Evolutionary conservation across 108 stramenopile genomes (phyloP).

Genomic region (Cyclotella atomus): DNA sequence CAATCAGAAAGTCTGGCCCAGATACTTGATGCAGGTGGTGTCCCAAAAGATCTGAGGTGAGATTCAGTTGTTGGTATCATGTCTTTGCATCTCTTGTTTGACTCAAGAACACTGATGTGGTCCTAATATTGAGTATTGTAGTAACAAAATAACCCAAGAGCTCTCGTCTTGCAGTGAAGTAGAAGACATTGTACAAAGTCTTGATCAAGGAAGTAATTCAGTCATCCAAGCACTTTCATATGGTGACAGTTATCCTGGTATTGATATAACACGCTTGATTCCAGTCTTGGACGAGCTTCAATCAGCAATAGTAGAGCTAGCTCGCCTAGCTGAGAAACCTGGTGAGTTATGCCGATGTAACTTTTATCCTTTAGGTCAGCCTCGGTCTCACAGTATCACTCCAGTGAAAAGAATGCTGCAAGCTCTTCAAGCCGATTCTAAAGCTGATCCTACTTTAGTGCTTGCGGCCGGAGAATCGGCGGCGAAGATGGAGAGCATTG

Average conservation of each 20-base stretch:
- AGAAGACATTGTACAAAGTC: not conserved
- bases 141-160: constrained; percentile 3
- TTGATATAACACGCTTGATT: constrained; percentile 20
- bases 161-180: not conserved
- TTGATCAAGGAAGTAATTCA: constrained; percentile 12
- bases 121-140: not conserved
- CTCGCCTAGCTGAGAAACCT: constrained; percentile 9
- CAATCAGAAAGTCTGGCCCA: constrained; percentile 2
- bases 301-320: constrained; percentile 20
- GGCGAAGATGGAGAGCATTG: constrained; percentile 13
- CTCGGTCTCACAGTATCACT: no score
- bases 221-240: constrained; percentile 19
- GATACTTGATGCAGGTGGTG: constrained; percentile 25
- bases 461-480: not conserved
- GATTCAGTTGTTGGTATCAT: not conserved
- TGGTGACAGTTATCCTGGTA: constrained; percentile 23
- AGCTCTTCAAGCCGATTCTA: constrained; percentile 24
- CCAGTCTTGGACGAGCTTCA: constrained; percentile 24
- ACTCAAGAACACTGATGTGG: not conserved
- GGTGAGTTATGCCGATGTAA: constrained; percentile 5
- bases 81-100: not conserved
- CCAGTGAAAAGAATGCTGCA: constrained; percentile 33
- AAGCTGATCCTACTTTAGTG: constrained; percentile 21
- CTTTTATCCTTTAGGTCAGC: no score
- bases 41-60: constrained; percentile 17